Conservation (phyloP, 805 yeast genomes). For the Kodamaea jinghongensis region DNA sequence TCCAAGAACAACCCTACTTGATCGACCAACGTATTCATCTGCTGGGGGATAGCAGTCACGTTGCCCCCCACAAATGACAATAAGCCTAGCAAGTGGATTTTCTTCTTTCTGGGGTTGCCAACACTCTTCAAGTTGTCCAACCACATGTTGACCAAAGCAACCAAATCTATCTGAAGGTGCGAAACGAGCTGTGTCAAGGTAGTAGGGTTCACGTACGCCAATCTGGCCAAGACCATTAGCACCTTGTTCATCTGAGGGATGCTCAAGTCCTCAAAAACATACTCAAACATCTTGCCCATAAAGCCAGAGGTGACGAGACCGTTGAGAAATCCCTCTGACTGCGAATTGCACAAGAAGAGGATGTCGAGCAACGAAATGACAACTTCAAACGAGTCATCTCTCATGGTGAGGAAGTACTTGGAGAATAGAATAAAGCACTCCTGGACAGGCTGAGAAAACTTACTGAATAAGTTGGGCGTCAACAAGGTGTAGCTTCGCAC, state of each 20-base stretch:
- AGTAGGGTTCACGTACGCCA: slow-evolving; percentile 32
- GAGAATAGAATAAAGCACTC: slow-evolving; percentile 50
- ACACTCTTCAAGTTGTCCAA: slow-evolving; percentile 46
- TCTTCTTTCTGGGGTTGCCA: slow-evolving; percentile 74
- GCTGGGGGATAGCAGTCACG: slow-evolving; percentile 17
- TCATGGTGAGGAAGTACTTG: slow-evolving; percentile 54
- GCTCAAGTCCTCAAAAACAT: slow-evolving; percentile 43
- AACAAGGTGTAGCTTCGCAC: slow-evolving; percentile 60
- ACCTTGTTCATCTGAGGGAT: slow-evolving; percentile 39
- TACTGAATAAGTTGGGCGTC: slow-evolving; percentile 39
- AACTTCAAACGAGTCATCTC: slow-evolving; percentile 67
- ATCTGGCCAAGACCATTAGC: slow-evolving; percentile 36
- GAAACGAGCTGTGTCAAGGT: slow-evolving; percentile 33
- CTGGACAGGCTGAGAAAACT: slow-evolving; percentile 25
- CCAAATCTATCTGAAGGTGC: slow-evolving; percentile 24
- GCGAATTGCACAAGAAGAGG: slow-evolving; percentile 32
- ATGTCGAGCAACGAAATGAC: slow-evolving; percentile 56
- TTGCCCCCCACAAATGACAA: slow-evolving; percentile 46
- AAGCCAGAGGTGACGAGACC: slow-evolving; percentile 41
- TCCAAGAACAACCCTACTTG: slow-evolving; percentile 54
- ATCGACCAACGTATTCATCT: slow-evolving; percentile 29
- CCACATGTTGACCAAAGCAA: slow-evolving; percentile 33
- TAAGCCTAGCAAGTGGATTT: slow-evolving; percentile 63
- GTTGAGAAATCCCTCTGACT: slow-evolving; percentile 25
- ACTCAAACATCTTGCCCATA: slow-evolving; percentile 29